These are phyloP conservation scores for Rhodotorula sp. DNA, from an alignment of 1,284 basidiomycete species.

Conservation along the genomic window DNA sequence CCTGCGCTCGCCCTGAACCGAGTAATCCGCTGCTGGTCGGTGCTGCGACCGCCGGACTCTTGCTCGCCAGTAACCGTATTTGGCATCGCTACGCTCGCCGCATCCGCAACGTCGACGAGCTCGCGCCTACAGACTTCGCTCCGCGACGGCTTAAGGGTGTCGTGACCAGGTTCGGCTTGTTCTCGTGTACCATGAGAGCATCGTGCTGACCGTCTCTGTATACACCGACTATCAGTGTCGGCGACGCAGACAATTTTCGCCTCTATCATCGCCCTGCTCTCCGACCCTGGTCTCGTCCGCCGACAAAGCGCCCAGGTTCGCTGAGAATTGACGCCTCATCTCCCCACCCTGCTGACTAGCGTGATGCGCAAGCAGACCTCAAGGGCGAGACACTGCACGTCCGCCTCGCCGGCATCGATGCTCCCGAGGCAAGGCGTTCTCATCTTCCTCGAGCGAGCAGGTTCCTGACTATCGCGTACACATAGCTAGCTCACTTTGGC, in stretches of 20 bases:
- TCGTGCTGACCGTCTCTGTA: too few relatives aligned
- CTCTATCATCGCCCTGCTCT: constrained; percentile 75
- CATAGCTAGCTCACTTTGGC: constrained; percentile 65
- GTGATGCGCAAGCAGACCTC: constrained; percentile 55
- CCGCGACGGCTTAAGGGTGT: constrained; percentile 1
- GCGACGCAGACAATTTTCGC: constrained; percentile 55
- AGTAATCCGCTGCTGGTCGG: constrained; percentile 15
- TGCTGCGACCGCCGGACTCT: background rate
- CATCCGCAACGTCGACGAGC: constrained; percentile 25
- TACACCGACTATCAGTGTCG: constrained; percentile 35
- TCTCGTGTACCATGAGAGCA: background rate
- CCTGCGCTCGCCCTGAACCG: background rate
- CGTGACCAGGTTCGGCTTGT: constrained; percentile 4
- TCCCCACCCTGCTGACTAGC: background rate
- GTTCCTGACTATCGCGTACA: too few relatives aligned
- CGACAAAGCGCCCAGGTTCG: constrained; percentile 45
- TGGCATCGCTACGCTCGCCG: constrained; percentile 13
- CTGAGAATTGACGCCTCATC: background rate
- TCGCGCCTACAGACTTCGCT: constrained; percentile 1
- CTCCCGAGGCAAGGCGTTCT: constrained; percentile 65
- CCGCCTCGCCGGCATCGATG: constrained; percentile 81
- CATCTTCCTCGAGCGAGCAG: too few relatives aligned
- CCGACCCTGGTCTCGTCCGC: constrained; percentile 65
- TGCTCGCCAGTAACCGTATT: background rate
- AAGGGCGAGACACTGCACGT: constrained; percentile 76